Base-by-base conservation (phyloP, 306 rosid species). In the Astragalus membranaceus region DNA sequence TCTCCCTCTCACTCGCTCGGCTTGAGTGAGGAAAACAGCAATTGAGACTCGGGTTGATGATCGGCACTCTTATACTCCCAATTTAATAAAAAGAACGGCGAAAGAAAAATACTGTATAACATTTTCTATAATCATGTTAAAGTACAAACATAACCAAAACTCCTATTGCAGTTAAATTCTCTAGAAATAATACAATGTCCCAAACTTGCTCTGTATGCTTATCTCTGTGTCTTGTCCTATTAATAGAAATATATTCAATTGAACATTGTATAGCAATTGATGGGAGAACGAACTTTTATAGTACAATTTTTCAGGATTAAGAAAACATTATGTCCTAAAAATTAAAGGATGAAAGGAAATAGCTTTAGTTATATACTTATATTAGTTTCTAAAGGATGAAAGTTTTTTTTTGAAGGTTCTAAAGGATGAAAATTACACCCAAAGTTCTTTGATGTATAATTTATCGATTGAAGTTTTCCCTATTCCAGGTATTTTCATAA, bases 21-120 rank as follows among this genome's bases (percentile, higher is more conserved):
- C n/a, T n/a, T n/a, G 93, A 64, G 81, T 82, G 29, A 80, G 64
- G 74, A 92, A 90, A 39, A 84, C 77, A 0, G 83, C 96, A 0
- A 73, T 11, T 0, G 96, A 86, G 2, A 86, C 89, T 2, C 95
- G 76, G 96, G 74, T 72, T 89, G 62, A 56, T 92, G 96, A 70
- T 86, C 84, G 20, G 81, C 96, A 49, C 96, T 92, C 69, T 79
- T 88, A 48, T 89, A 89, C 30, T 77, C 78, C 7, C 83, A 16
- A 44, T 7, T 37, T 3, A 32, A 11, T 14, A 60, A 60, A 8
- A n/a, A 3, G 9, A 35, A 59, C 8, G 36, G 65, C 7, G 9
- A 5, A 6, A 26, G 29, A 10, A 48, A 3, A 6, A 6, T n/a
- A 39, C 5, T 7, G 50, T 20, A 12, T 7, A 20, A 8, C 17